phyloP scores from a whole-genome alignment of 2,329 filamentous ascomycete species.

The Didymella segeticola region DNA sequence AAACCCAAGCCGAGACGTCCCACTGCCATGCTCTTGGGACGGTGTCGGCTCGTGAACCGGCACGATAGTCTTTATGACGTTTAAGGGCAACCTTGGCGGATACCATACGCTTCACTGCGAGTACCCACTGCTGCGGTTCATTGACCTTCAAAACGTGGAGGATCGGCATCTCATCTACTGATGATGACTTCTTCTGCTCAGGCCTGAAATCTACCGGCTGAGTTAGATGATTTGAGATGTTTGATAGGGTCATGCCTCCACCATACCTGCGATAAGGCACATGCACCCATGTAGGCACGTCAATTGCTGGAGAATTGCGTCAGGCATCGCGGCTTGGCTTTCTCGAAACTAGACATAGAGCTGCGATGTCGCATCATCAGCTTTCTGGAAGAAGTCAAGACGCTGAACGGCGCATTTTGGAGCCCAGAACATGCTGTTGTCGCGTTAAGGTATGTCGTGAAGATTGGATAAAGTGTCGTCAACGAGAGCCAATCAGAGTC shows the following conservation, averaged over 20 bases:
- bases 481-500: slow-evolving; percentile 5
- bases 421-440: slow-evolving; percentile 2
- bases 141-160: neutral
- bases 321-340: slow-evolving; percentile 23
- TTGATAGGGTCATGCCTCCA: neutral
- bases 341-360: neutral
- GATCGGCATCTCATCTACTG: neutral
- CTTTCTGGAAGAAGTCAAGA: neutral
- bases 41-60: neutral
- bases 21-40: neutral
- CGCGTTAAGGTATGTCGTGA: slow-evolving; percentile 6
- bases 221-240: neutral
- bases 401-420: neutral
- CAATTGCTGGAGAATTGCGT: slow-evolving; percentile 25
- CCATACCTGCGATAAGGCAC: slow-evolving; percentile 11
- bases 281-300: slow-evolving; percentile 26
- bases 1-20: neutral
- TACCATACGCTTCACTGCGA: neutral
- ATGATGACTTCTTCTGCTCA: too few relatives aligned
- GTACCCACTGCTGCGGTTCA: neutral
- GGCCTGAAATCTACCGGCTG: neutral
- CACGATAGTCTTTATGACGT: neutral
- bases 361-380: neutral
- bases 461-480: slow-evolving; percentile 14
- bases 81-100: neutral